These are phyloP conservation scores for Penicillium sp. DNA, from an alignment of 2,329 filamentous ascomycete species.

Conservation along the genomic window DNA sequence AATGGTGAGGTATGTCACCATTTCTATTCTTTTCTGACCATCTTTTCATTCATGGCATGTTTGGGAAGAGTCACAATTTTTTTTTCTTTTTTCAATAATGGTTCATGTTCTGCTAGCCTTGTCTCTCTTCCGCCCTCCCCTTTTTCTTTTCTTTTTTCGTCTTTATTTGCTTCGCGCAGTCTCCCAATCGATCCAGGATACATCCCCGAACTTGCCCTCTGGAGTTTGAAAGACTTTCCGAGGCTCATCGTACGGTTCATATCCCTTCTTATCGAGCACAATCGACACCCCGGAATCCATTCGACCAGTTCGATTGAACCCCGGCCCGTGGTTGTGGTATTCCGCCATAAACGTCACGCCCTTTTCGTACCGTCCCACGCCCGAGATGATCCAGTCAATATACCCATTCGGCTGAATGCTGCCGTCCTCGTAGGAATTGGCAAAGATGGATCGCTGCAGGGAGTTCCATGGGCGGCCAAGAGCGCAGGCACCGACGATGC, in stretches of 20 bases:
- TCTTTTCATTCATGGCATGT: too few relatives aligned
- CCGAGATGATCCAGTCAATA: slow-evolving; percentile 45
- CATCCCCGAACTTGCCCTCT: slow-evolving; percentile 43
- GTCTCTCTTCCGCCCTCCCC: too few relatives aligned
- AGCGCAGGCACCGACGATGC: slow-evolving; percentile 46
- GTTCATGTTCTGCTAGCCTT: too few relatives aligned
- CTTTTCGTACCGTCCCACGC: slow-evolving; percentile 31
- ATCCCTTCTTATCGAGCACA: slow-evolving; percentile 40
- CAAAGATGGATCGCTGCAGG: slow-evolving; percentile 53
- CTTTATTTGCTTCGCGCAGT: slow-evolving; percentile 2
- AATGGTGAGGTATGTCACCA: too few relatives aligned
- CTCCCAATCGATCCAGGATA: slow-evolving; percentile 45
- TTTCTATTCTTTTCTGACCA: too few relatives aligned
- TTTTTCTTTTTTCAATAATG: too few relatives aligned
- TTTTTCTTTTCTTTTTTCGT: too few relatives aligned
- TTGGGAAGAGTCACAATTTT: too few relatives aligned
- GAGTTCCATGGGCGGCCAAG: slow-evolving; percentile 60
- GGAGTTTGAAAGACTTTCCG: slow-evolving; percentile 44
- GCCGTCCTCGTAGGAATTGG: slow-evolving; percentile 50
- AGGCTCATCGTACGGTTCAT: slow-evolving; percentile 34
- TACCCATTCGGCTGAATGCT: slow-evolving; percentile 52
- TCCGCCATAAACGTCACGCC: slow-evolving; percentile 52
- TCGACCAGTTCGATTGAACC: slow-evolving; percentile 48
- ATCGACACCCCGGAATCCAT: slow-evolving; percentile 38
- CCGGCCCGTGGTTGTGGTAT: slow-evolving; percentile 48